Evolutionary conservation across 805 yeast species (phyloP), one percentile per base, ranked within the genome.

Genomic region (Zygotorulaspora florentina): DNA sequence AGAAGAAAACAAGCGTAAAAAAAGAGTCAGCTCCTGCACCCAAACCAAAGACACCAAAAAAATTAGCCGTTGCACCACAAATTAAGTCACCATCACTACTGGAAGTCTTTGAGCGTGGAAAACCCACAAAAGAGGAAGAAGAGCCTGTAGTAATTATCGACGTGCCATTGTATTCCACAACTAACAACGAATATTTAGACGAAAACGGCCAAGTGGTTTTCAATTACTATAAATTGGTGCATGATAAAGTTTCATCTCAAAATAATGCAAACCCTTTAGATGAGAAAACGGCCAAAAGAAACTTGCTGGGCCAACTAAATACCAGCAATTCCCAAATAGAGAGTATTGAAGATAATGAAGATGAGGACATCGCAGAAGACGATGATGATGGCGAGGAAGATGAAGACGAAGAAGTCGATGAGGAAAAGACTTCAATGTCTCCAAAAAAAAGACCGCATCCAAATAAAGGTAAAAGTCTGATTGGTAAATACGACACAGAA

Each of bases 401-500:
- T 6, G 53, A 54, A 15, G 54, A 52, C 1, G 56, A 50, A 11
- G 55, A 51, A 7, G 49, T 46, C 2, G 60, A 53, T 13, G 44
- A 54, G n/a, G 44, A 45, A 15, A 46, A 51, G 42, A 41, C 35
- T 11, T 44, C 47, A 5, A 45, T 52, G 10, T 50, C 61, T 10
- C 60, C 61, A 5, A 61, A 59, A 53, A 64, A 59, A 42, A 63
- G 55, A 29, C 53, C 65, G 12, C 65, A 74, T 50, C 65, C 67
- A 39, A 74, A 72, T 58, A 72, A 72, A 56, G 74, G 78, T 33
- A 84, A 84, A 58, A 77, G 89, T 43, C 79, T 85, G 53, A 87
- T 89, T 29, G 96, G 96, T 2, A 88, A 87, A 60, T 93, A 93
- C 66, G 99, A 93, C 62, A 73, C 79, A 40, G 82, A 86, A 49